Base-by-base conservation (phyloP, 176 grass and related monocot genomes). In the Thalia dealbata region DNA sequence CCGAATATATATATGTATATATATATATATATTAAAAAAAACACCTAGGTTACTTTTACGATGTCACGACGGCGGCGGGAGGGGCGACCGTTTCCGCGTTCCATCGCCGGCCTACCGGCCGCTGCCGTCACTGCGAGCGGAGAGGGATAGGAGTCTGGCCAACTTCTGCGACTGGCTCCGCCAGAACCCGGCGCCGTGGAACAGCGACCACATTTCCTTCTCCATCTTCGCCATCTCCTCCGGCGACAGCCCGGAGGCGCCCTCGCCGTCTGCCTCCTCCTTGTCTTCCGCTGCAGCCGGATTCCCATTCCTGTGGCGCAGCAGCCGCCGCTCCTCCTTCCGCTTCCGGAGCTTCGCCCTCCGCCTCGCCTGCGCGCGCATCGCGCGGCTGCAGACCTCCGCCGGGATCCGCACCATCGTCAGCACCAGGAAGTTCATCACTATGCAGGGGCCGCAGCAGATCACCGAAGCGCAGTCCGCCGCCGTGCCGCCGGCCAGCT, bases 401-500 rank as follows among this genome's bases (percentile, higher is more conserved):
- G 76, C 86, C 23, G 93, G 93, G 10, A 80, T 67, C 73, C 84
- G 85, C 52, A 97, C 84, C 5, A 72, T 63, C 19, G 89, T 81
- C 4, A 97, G 79, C 13, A 92, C 64, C 44, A 88, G 72, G 73
- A 92, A 59, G 77, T 92, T 85, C 7, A 91, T 12, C 23, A 90
- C 82, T 9, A 79, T 71, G 73, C 81, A 90, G 0, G 93, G 93
- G 66, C 88, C 76, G 75, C 89, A 96, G 83, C 82, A 88, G 76
- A 76, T 84, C 26, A 90, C 89, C 0, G 89, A 84, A 0, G 81
- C 93, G 73, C 85, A 84, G 23, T 65, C 89, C 6, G 93, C 87
- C 61, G 87, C 78, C 13, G 93, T 84, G 35, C 87, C 93, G 0
- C 89, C 93, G 13, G 90, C 89, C 73, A 85, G 74, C 89, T 90